Evolutionary conservation across 495 filamentous ascomycete genomes (phyloP).

Genomic region (Articulospora tetracladia): DNA sequence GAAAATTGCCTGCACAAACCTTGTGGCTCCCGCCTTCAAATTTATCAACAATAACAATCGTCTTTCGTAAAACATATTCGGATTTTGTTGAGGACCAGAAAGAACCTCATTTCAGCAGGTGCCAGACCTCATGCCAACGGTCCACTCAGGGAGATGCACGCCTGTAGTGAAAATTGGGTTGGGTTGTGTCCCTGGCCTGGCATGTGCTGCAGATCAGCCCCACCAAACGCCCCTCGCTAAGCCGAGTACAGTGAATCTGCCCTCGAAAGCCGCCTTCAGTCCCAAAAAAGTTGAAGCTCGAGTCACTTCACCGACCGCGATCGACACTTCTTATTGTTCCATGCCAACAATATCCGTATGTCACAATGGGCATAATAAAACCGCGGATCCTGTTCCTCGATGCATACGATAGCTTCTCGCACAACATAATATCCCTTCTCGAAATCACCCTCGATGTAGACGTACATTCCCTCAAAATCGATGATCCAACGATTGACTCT

Average conservation of each 20-base stretch:
- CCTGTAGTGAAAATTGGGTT: too few species aligned
- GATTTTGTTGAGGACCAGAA: too few species aligned
- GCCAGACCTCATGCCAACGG: too few species aligned
- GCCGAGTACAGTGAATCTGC: neutral
- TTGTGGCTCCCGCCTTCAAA: too few species aligned
- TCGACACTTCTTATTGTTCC: neutral
- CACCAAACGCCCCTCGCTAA: neutral
- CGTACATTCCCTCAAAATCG: constrained; percentile 71
- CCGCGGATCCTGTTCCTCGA: constrained; percentile 76
- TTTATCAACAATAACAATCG: too few species aligned
- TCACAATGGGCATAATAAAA: constrained; percentile 19
- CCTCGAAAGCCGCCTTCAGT: neutral
- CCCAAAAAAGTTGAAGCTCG: neutral
- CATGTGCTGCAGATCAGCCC: neutral
- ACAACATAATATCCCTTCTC: constrained; percentile 84
- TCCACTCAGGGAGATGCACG: too few species aligned
- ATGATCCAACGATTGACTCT: constrained; percentile 33
- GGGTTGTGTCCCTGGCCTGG: too few species aligned
- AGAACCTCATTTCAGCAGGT: too few species aligned
- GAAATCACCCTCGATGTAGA: constrained; percentile 57
- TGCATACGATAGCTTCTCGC: constrained; percentile 92
- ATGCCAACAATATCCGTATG: neutral
- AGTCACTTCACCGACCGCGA: neutral
- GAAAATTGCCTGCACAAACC: too few species aligned
- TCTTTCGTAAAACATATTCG: too few species aligned